Conservation (phyloP, 768 basidiomycete species). For the Termitomyces sp. region DNA sequence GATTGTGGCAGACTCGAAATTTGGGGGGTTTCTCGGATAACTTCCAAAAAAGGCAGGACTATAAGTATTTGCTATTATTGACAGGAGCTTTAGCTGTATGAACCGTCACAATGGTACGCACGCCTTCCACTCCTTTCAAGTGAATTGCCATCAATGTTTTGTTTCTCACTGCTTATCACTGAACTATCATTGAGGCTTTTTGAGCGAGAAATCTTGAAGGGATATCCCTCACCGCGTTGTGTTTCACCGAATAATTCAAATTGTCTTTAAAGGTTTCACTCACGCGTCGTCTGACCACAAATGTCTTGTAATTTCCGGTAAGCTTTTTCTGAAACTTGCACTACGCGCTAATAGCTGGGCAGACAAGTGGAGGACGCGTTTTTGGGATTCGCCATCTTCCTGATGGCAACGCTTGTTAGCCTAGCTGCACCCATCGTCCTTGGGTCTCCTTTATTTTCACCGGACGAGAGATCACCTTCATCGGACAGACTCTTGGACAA, state of each 20-base stretch:
- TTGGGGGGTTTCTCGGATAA: no score
- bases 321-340: neutral
- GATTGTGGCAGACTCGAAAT: no score
- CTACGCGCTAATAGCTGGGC: neutral
- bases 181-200: neutral
- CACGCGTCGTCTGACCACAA: neutral
- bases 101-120: neutral
- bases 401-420: conserved; percentile 2
- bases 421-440: conserved; percentile 5
- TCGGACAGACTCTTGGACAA: conserved; percentile 9
- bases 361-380: conserved; percentile 4
- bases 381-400: neutral
- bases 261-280: neutral
- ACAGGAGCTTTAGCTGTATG: neutral
- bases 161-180: neutral
- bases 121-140: neutral
- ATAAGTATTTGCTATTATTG: neutral
- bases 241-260: conserved; percentile 1
- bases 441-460: neutral
- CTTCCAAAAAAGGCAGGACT: neutral
- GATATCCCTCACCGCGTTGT: neutral
- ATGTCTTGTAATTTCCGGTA: conserved; percentile 6
- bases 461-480: neutral
- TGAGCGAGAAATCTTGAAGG: neutral
- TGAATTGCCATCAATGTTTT: neutral